Conservation (phyloP, 148 eudicot species). For the Polygonum maritimum region DNA sequence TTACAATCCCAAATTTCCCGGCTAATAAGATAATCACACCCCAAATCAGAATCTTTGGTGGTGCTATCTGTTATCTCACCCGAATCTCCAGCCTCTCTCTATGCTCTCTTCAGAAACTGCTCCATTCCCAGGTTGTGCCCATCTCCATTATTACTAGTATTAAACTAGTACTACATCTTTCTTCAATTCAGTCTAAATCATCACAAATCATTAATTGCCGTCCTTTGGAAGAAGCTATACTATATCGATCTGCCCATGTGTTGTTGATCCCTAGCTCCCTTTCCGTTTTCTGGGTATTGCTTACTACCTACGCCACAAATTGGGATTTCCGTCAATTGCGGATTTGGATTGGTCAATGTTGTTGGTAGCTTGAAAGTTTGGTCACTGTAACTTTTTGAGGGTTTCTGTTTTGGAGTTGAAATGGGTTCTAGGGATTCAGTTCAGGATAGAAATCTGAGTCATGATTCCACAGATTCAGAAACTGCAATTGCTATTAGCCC, state of each 20-base stretch:
- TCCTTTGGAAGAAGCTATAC: neutral
- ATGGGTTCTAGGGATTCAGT: constrained; percentile 9
- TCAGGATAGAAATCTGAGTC: neutral
- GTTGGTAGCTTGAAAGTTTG: neutral
- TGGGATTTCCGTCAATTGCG: neutral
- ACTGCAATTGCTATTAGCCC: neutral
- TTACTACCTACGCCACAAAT: neutral
- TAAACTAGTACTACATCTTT: neutral
- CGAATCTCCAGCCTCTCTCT: constrained; percentile 4
- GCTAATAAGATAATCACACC: neutral
- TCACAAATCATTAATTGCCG: neutral
- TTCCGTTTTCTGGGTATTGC: neutral
- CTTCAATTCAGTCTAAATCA: neutral
- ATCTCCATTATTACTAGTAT: neutral
- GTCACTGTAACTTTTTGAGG: neutral
- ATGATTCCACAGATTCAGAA: neutral
- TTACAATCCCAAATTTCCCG: constrained; percentile 1
- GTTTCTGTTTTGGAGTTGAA: neutral
- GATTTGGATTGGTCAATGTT: neutral
- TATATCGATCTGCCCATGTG: neutral
- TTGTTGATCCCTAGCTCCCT: neutral
- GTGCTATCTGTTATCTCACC: constrained; percentile 7
- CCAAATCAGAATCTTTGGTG: constrained; percentile 5
- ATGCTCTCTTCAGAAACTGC: neutral
- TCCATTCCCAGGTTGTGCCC: neutral